Conservation (phyloP, 139 green algal genomes). For the Pedinophyceae sp. region DNA sequence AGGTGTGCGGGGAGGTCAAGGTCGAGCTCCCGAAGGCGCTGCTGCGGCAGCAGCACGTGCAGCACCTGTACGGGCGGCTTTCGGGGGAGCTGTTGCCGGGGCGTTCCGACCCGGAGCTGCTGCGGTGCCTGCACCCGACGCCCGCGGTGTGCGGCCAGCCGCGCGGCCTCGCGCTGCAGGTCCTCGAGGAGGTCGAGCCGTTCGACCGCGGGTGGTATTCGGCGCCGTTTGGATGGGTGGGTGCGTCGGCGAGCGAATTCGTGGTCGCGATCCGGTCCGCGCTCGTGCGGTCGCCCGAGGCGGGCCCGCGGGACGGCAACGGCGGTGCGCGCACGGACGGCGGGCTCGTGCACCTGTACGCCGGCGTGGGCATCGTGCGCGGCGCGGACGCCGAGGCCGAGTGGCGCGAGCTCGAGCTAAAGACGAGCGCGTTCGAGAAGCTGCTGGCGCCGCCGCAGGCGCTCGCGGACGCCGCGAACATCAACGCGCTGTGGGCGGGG, state of each 20-base stretch:
- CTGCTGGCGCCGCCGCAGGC: conserved; percentile 22
- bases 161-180: conserved; percentile 12
- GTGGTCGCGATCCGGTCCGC: conserved; percentile 92
- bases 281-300: conserved; percentile 16
- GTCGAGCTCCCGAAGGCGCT: conserved; percentile 45
- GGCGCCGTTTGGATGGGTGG: conserved; percentile 88
- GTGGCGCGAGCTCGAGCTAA: conserved; percentile 91
- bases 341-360: conserved; percentile 51
- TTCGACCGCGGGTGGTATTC: conserved; percentile 95
- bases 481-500: conserved; percentile 47
- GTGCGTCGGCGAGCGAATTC: conserved; percentile 70
- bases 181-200: conserved; percentile 40
- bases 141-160: conserved; percentile 75
- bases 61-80: conserved; percentile 90
- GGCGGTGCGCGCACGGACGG: background rate
- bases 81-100: conserved; percentile 34
- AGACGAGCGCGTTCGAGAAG: conserved; percentile 31
- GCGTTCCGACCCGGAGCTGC: conserved; percentile 40
- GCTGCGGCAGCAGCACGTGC: conserved; percentile 24
- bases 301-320: background rate
- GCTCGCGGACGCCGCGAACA: conserved; percentile 34
- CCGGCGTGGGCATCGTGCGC: conserved; percentile 87
- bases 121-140: conserved; percentile 28
- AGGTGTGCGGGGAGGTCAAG: conserved; percentile 47
- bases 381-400: conserved; percentile 56